phyloP scores from a whole-genome alignment of 805 yeast genomes.

The Candida hungchunana region DNA sequence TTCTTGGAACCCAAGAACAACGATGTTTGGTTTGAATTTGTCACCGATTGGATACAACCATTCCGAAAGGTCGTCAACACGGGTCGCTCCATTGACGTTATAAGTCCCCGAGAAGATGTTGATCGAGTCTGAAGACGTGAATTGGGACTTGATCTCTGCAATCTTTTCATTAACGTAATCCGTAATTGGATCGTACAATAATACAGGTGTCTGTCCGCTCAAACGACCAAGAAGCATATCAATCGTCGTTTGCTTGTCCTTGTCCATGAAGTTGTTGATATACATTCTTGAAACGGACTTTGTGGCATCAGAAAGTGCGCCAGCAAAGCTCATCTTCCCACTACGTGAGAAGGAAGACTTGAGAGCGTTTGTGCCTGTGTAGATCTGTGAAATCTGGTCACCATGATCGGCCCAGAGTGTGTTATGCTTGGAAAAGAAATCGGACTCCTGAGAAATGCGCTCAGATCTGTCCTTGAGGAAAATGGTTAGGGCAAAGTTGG shows the following conservation, averaged over 20 bases:
- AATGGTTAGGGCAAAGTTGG: slow-evolving; percentile 62
- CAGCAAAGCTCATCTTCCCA: slow-evolving; percentile 95
- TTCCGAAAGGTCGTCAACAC: slow-evolving; percentile 43
- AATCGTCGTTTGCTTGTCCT: slow-evolving; percentile 74
- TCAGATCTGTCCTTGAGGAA: slow-evolving; percentile 3
- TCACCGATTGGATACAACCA: slow-evolving; percentile 84
- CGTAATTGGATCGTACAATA: slow-evolving; percentile 80
- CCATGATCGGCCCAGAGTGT: slow-evolving; percentile 98
- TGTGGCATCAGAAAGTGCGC: slow-evolving; percentile 95
- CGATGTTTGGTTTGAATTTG: slow-evolving; percentile 51
- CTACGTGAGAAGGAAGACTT: slow-evolving; percentile 92
- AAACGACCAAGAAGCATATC: slow-evolving; percentile 82
- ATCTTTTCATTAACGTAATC: slow-evolving; percentile 72
- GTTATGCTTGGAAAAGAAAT: slow-evolving; percentile 69
- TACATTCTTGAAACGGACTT: slow-evolving; percentile 93
- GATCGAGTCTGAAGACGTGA: slow-evolving; percentile 57
- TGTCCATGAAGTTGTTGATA: slow-evolving; percentile 93
- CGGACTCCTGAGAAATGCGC: slow-evolving; percentile 38
- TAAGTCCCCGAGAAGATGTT: slow-evolving; percentile 78
- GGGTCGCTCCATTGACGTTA: slow-evolving; percentile 73
- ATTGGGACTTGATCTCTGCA: slow-evolving; percentile 36
- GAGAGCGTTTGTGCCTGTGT: slow-evolving; percentile 96
- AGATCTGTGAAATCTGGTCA: slow-evolving; percentile 90
- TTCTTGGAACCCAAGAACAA: slow-evolving; percentile 91
- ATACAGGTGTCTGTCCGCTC: slow-evolving; percentile 49